Evolutionary conservation across 768 basidiomycete genomes (phyloP), one percentile per base, ranked within the genome.

Genomic region (Lactarius indigo): DNA sequence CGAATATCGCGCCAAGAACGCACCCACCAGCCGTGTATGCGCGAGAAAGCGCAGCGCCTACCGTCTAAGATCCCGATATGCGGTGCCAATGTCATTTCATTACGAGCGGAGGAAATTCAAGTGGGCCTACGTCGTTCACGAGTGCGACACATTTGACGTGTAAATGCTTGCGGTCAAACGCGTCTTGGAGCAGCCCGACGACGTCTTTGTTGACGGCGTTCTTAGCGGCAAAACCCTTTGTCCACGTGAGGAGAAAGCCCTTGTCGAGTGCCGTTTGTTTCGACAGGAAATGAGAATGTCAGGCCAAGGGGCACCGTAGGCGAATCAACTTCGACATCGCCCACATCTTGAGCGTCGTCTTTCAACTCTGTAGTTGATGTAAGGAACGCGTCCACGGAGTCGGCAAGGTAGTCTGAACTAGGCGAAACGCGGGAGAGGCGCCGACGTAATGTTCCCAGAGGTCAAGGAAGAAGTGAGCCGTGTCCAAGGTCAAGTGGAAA

Each of bases 221-320:
- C 75, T 87, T 93, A 17, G 93, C 94, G n/a, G 89, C 77, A 76
- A 97, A 98, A 4, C 96, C 97, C 77, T 98, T 96, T 4, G 93
- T 98, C 93, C 93, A 95, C 0, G 92, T 96, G 41, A 98, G 80
- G 68, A 99, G 89, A 67, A 87, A 92, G 1, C 97, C 97, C 28
- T 87, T 86, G 72, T 89, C 89, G 28, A 98, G 83, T 0, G 97
- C 95, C 0, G 93, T 94, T 75, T 99, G 97, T 73, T 73, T 97
- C 94, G 33, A 98, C 97, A 2, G 97, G 97, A 81, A 98, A 97
- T 33, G 92, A 95, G 77, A 98, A 99, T 0, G 97, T 98, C 60
- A 99, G 83, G 10, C 96, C 97, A 3, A 99, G 87, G 35, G 85
- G 83, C 44, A 90, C 70, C 20, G 75, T 71, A 28, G 68, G 64